Evolutionary conservation across 2,329 filamentous ascomycete species (phyloP).

Genomic region (Fusarium verrucosum): DNA sequence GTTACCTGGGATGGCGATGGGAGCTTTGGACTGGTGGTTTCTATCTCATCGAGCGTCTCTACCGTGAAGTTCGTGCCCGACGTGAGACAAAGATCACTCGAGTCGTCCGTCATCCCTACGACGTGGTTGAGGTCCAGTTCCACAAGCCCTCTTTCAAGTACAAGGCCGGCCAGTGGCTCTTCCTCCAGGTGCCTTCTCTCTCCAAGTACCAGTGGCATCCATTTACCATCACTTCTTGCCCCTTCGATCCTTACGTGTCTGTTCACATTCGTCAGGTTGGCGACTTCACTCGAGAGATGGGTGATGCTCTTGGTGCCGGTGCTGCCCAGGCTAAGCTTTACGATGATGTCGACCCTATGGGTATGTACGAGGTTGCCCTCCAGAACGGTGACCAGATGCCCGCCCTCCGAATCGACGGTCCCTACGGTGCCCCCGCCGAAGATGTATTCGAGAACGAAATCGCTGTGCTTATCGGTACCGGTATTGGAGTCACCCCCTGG

Average conservation of each 20-base stretch:
- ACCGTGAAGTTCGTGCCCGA: slow-evolving; percentile 86
- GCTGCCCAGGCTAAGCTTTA: slow-evolving; percentile 87
- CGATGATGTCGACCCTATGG: slow-evolving; percentile 88
- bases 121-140: slow-evolving; percentile 98
- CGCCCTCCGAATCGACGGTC: slow-evolving; percentile 86
- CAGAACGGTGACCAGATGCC: slow-evolving; percentile 96
- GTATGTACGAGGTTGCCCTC: slow-evolving; percentile 97
- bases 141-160: slow-evolving; percentile 96
- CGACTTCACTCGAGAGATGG: slow-evolving; percentile 94
- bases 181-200: slow-evolving; percentile 90
- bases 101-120: slow-evolving; percentile 94
- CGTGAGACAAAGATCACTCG: slow-evolving; percentile 89
- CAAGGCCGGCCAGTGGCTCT: slow-evolving; percentile 98
- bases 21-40: slow-evolving; percentile 86
- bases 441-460: slow-evolving; percentile 96
- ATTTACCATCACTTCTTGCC: slow-evolving; percentile 98
- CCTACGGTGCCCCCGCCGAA: slow-evolving; percentile 95
- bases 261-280: slow-evolving; percentile 96
- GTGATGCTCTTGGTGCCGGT: slow-evolving; percentile 93
- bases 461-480: slow-evolving; percentile 84
- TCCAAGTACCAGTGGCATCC: slow-evolving; percentile 96
- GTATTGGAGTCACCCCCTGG: slow-evolving; percentile 89
- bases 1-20: slow-evolving; percentile 97
- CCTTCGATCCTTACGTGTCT: slow-evolving; percentile 92
- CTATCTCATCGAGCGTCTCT: slow-evolving; percentile 88